phyloP scores from a whole-genome alignment of 306 rosid genomes.

The Vigna angularis region DNA sequence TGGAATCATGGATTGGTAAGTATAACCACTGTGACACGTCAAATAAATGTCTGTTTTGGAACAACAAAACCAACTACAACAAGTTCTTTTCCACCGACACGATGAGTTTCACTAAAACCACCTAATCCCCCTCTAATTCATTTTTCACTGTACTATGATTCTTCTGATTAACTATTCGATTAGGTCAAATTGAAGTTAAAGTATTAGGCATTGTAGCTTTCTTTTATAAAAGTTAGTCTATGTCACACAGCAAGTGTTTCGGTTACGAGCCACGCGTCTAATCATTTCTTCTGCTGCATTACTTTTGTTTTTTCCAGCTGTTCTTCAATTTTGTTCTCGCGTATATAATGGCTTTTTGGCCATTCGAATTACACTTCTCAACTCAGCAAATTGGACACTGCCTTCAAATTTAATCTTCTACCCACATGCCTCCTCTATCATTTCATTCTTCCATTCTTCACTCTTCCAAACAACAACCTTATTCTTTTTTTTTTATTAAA shows the following conservation, averaged over 20 bases:
- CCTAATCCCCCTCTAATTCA: no score
- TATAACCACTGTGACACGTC: conserved; percentile 44
- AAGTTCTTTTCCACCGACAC: conserved; percentile 48
- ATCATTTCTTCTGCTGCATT: conserved; percentile 12
- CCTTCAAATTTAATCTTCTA: conserved; percentile 32
- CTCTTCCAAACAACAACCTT: not conserved
- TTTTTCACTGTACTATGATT: no score
- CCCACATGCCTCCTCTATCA: conserved; percentile 43
- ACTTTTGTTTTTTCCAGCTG: conserved; percentile 18
- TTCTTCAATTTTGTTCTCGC: conserved; percentile 29
- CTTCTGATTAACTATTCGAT: no score
- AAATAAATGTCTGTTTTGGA: conserved; percentile 21
- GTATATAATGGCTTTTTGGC: conserved; percentile 38
- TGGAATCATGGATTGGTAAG: conserved; percentile 13
- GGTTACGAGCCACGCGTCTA: conserved; percentile 36
- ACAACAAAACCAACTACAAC: conserved; percentile 26
- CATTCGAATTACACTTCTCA: conserved; percentile 26
- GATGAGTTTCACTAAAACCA: conserved; percentile 26
- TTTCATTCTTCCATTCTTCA: not conserved
- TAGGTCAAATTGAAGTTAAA: conserved; percentile 13
- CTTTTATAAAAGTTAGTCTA: not conserved
- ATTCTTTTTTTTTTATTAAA: not conserved
- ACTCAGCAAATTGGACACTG: conserved; percentile 34
- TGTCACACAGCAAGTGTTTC: not conserved
- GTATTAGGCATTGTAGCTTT: not conserved